Evolutionary conservation across 345 rosid species (phyloP).

Genomic region (Salix suchowensis): DNA sequence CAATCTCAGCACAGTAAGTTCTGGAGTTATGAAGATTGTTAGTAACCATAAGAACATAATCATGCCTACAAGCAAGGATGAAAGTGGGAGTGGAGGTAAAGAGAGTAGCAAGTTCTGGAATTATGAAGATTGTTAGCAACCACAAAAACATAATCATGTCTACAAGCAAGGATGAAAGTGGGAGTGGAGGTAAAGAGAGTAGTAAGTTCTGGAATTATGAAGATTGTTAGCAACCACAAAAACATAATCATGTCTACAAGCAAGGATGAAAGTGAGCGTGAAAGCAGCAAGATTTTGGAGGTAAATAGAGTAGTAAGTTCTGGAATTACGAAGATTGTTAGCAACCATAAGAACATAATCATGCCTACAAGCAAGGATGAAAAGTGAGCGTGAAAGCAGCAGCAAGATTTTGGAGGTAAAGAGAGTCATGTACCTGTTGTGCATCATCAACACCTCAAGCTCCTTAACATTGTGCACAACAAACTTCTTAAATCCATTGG

Average conservation of each 20-base stretch:
- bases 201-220: no score
- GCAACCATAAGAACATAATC: neutral
- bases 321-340: constrained; percentile 5
- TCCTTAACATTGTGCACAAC: constrained; percentile 55
- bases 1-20: constrained; percentile 72
- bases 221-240: no score
- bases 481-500: constrained; percentile 65
- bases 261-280: no score
- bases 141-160: no score
- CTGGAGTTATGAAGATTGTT: constrained; percentile 15
- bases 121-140: no score
- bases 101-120: no score
- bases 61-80: neutral
- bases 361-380: neutral
- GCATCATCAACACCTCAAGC: constrained; percentile 68
- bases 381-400: neutral
- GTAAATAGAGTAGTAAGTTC: constrained; percentile 36
- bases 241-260: no score
- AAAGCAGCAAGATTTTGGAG: no score
- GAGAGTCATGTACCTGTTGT: constrained; percentile 38
- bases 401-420: neutral
- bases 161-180: no score
- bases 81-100: neutral
- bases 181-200: no score
- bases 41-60: neutral